phyloP scores from a whole-genome alignment of 441 rosid species.

The Omphalea diandra region DNA sequence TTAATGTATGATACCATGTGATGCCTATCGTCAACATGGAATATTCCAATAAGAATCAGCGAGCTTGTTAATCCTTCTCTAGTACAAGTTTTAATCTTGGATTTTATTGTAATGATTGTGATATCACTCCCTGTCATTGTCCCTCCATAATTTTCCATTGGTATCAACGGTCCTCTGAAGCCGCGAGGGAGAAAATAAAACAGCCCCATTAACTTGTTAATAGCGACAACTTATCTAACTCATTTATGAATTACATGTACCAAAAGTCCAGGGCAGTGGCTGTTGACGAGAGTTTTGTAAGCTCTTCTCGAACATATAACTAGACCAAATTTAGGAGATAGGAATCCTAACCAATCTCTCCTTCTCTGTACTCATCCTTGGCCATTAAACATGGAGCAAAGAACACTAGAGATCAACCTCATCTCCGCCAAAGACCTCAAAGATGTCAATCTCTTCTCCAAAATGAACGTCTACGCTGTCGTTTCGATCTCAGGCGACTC shows the following conservation, averaged over 20 bases:
- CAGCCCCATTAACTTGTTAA: too few species aligned
- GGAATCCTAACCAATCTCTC: too few species aligned
- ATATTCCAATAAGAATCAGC: not conserved
- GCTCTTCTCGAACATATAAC: not conserved
- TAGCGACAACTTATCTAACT: too few species aligned
- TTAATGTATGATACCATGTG: too few species aligned
- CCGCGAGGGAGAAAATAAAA: not conserved
- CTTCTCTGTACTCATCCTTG: not conserved
- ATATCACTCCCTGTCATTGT: too few species aligned
- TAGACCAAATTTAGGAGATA: too few species aligned
- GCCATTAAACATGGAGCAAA: constrained; percentile 31
- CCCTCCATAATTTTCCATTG: too few species aligned
- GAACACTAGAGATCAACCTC: constrained; percentile 45
- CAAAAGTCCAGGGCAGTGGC: not conserved
- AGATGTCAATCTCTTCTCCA: constrained; percentile 47
- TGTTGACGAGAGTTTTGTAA: not conserved
- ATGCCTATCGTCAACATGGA: not conserved
- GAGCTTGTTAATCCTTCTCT: not conserved
- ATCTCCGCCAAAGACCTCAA: constrained; percentile 50
- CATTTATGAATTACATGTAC: too few species aligned
- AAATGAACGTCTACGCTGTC: constrained; percentile 63
- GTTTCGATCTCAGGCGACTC: constrained; percentile 47
- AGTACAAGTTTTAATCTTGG: not conserved
- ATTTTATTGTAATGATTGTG: too few species aligned
- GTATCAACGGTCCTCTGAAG: too few species aligned